These are phyloP conservation scores for Colletotrichum sojae DNA, from an alignment of 2,329 filamentous ascomycete genomes.

Conservation along the genomic window DNA sequence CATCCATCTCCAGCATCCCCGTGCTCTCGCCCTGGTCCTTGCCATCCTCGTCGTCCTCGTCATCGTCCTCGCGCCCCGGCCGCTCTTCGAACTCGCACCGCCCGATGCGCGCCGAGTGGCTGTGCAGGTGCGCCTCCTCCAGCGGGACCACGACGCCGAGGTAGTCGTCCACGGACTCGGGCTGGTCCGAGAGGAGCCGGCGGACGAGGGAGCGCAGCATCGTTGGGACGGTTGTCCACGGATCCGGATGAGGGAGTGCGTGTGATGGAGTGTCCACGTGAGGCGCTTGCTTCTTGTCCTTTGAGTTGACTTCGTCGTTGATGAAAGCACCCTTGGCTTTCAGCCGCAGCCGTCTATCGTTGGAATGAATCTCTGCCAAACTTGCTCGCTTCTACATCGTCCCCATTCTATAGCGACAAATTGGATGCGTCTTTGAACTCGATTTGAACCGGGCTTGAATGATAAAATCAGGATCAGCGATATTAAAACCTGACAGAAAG, in stretches of 20 bases:
- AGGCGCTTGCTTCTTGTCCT: too few species aligned
- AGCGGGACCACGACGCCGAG: conserved; percentile 66
- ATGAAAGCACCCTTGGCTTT: too few species aligned
- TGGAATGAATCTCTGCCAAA: too few species aligned
- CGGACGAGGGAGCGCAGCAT: conserved; percentile 36
- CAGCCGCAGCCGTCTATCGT: too few species aligned
- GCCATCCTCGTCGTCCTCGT: conserved; percentile 53
- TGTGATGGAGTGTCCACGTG: neutral
- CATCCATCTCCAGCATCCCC: conserved; percentile 68
- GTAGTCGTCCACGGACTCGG: conserved; percentile 66
- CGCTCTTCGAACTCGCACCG: conserved; percentile 59
- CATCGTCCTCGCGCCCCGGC: conserved; percentile 53
- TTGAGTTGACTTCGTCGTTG: too few species aligned
- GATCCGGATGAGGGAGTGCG: neutral
- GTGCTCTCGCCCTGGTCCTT: conserved; percentile 58
- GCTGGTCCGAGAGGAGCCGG: conserved; percentile 32
- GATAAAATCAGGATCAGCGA: neutral
- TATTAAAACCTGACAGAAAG: neutral
- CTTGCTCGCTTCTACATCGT: too few species aligned
- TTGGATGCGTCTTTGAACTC: too few species aligned
- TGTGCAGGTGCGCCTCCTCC: conserved; percentile 69
- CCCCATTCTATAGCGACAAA: too few species aligned
- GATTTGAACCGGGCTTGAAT: too few species aligned
- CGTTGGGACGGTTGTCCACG: neutral
- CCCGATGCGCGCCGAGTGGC: conserved; percentile 65